Base-by-base conservation (phyloP, 2,329 filamentous ascomycete genomes). In the Anthostomella pinea region DNA sequence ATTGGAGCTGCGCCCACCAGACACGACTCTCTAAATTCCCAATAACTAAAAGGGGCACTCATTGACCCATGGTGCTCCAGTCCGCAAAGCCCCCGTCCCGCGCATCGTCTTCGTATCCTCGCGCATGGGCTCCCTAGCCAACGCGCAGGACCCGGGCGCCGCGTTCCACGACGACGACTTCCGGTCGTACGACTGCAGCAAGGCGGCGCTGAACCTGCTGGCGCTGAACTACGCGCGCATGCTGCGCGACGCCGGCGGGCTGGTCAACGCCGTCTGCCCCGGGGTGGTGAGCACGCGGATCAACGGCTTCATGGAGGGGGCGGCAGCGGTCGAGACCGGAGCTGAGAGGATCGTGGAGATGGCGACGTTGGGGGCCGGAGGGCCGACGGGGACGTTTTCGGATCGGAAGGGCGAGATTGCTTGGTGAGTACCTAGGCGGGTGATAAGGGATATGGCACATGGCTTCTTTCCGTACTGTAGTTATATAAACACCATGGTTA, bases 131-230 rank as follows among this genome's bases (percentile, higher is more conserved):
- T 64, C 61, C 6, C 26, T 69, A 2, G 33, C 44, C 0, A 32
- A 48, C 10, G 40, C 59, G 0, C 41, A 48, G 1, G 58, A 68
- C 35, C 50, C 53, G 28, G 43, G 38, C 0, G 59, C 45, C 0
- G 16, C 35, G 2, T 58, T 37, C 8, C 62, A 62, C 29, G 35
- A 32, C 1, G 40, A 48, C 11, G 56, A 59, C 5, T 59, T 52
- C 30, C 62, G 56, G 21, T 49, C 54, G 1, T 70, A 71, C 35
- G 51, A 63, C 9, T 44, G 53, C 4, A 68, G 63, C 49, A 71
- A 71, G 42, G 62, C 66, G 1, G 68, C 66, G 0, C 16, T 69
- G 8, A 66, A 70, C 19, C 67, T 68, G 58, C 45, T 70, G 3
- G 53, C 50, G 20, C 13, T 61, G 3, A 57, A 61, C 30, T 68